Conservation (phyloP, 2,329 filamentous ascomycete genomes). For the Nothopassalora personata region DNA sequence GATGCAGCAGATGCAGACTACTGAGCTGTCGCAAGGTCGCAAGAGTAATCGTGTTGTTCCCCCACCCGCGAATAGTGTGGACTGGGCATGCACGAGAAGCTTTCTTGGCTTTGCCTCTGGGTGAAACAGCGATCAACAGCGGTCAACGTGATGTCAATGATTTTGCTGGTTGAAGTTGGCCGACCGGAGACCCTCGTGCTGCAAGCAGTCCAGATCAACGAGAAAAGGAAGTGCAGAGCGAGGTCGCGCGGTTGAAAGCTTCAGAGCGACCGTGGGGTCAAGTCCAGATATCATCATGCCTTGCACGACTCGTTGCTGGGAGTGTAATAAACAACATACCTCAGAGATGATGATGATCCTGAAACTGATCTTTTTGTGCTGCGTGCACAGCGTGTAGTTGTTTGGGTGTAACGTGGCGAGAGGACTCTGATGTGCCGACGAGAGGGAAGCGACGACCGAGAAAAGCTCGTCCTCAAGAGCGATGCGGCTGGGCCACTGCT, state of each 20-base stretch:
- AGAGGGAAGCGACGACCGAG: background rate
- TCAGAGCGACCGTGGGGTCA: background rate
- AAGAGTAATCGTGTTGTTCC: background rate
- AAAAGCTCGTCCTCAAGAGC: background rate
- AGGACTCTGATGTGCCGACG: background rate
- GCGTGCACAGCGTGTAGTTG: background rate
- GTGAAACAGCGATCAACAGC: constrained; percentile 14
- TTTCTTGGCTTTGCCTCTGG: constrained; percentile 8
- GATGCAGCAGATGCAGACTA: background rate
- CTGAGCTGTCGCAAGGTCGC: constrained; percentile 5
- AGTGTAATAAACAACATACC: background rate
- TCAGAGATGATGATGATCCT: background rate
- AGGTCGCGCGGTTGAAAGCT: background rate
- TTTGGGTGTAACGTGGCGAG: background rate
- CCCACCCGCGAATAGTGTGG: background rate
- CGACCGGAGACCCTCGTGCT: background rate
- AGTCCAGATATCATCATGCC: background rate
- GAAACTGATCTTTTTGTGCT: background rate
- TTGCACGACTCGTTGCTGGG: background rate
- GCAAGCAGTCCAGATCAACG: background rate
- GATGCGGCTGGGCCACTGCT: background rate
- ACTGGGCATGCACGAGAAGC: constrained; percentile 6
- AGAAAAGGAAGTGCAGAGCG: background rate
- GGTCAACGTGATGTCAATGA: constrained; percentile 3
- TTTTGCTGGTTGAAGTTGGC: background rate